A percentile compares a stretch with the other conserved stretches of the same genome.
phyloP scores from a whole-genome alignment of 1,284 basidiomycete species.

The Apiotrichum domesticum region DNA sequence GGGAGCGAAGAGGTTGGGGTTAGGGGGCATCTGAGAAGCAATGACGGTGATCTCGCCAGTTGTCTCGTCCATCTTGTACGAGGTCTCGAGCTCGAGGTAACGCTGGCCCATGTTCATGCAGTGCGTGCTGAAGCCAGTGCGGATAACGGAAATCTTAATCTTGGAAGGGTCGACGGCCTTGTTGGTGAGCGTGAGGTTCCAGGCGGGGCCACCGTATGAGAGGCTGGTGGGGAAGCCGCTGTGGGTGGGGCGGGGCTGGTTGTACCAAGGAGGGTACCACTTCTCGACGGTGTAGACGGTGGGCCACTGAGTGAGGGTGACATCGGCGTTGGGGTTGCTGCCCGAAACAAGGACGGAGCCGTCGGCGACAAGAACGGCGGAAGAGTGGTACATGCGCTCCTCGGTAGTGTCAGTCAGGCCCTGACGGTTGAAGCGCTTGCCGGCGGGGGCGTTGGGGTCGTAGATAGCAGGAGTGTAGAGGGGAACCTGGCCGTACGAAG shows the following conservation, averaged over 20 bases:
- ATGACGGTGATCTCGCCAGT: slow-evolving; percentile 67
- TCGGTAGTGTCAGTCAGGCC: slow-evolving; percentile 64
- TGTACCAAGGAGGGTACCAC: slow-evolving; percentile 51
- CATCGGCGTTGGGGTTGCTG: slow-evolving; percentile 71
- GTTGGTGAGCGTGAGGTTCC: slow-evolving; percentile 62
- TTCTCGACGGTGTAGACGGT: slow-evolving; percentile 45
- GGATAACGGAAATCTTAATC: slow-evolving; percentile 70
- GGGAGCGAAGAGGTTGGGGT: slow-evolving; percentile 76
- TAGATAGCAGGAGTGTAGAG: slow-evolving; percentile 52
- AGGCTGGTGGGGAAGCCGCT: slow-evolving; percentile 28
- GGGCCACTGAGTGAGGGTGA: slow-evolving; percentile 33
- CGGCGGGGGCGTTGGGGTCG: slow-evolving; percentile 58
- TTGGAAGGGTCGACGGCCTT: slow-evolving; percentile 52
- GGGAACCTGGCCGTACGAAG: slow-evolving; percentile 42
- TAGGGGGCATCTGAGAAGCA: slow-evolving; percentile 72
- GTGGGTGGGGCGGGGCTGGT: slow-evolving; percentile 60
- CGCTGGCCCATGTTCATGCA: slow-evolving; percentile 60
- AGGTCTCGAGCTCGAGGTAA: slow-evolving; percentile 64
- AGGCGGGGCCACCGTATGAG: slow-evolving; percentile 70
- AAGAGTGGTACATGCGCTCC: slow-evolving; percentile 79
- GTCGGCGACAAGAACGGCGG: slow-evolving; percentile 78
- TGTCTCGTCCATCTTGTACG: slow-evolving; percentile 69
- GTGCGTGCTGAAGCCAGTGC: slow-evolving; percentile 90
- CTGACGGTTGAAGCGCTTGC: slow-evolving; percentile 61
- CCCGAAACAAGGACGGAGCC: slow-evolving; percentile 81